These are phyloP conservation scores for Penicillium brasilianum DNA, from an alignment of 2,329 filamentous ascomycete genomes.

Conservation along the genomic window DNA sequence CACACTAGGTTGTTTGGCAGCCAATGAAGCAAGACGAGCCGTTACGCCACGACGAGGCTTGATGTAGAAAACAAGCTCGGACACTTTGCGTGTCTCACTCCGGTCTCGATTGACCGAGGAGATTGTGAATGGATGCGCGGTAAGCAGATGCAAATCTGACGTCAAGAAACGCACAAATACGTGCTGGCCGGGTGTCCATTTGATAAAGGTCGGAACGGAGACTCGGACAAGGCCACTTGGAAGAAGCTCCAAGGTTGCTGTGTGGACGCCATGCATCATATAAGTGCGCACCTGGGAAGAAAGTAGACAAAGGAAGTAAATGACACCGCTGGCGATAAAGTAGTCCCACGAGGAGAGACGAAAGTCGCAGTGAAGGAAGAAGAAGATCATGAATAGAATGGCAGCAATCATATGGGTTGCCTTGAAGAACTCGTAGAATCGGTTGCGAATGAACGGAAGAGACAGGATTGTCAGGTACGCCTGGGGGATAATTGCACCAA, in stretches of 20 bases:
- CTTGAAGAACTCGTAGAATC: slow-evolving; percentile 66
- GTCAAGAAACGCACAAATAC: slow-evolving; percentile 58
- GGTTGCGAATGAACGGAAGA: slow-evolving; percentile 54
- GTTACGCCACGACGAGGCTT: slow-evolving; percentile 58
- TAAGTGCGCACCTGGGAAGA: slow-evolving; percentile 53
- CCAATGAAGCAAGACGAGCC: slow-evolving; percentile 48
- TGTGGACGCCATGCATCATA: slow-evolving; percentile 54
- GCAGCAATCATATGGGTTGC: slow-evolving; percentile 58
- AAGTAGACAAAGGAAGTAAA: slow-evolving; percentile 56
- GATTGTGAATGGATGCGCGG: slow-evolving; percentile 61
- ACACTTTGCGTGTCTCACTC: slow-evolving; percentile 24
- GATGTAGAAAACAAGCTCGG: slow-evolving; percentile 59
- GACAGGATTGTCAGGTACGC: slow-evolving; percentile 63
- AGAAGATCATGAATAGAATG: slow-evolving; percentile 59
- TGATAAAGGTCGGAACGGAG: slow-evolving; percentile 48
- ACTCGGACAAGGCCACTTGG: slow-evolving; percentile 51
- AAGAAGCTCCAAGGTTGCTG: slow-evolving; percentile 49
- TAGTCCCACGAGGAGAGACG: slow-evolving; percentile 63
- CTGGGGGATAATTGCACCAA: slow-evolving; percentile 59
- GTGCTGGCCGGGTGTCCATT: slow-evolving; percentile 60
- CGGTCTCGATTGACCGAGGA: slow-evolving; percentile 51
- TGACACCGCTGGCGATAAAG: slow-evolving; percentile 59
- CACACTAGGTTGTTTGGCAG: slow-evolving; percentile 42
- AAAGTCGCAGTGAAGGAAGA: slow-evolving; percentile 64
- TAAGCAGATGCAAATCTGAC: slow-evolving; percentile 49